Base-by-base conservation (phyloP, 345 rosid species). In the Jatropha curcas region DNA sequence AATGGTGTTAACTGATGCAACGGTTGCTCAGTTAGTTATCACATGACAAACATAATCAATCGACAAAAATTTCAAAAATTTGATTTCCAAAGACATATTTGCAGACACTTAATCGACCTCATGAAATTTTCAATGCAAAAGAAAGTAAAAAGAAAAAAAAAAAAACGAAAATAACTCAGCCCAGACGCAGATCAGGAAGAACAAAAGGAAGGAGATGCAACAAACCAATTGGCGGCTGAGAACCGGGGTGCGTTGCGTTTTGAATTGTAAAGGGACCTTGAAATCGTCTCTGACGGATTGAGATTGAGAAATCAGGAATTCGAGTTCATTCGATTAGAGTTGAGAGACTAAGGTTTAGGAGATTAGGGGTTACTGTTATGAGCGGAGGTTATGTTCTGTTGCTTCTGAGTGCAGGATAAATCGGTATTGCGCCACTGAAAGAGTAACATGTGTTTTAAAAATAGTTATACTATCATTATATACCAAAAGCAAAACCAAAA, bases 211-310 rank as follows among this genome's bases (percentile, higher is more conserved):
- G 5, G 4, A 74, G 24, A 45, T 34, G 24, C 25, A 16, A 27
- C 69, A 39, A 46, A 74, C 77, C 77, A 27, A 60, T 48, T 24
- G 66, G 45, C 27, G 77, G 65, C 17, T 30, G 68, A 61, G 65
- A 33, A 19, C 4, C 25, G 2, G 5, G 28, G 52, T 16, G 34
- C 57, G 50, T 11, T 14, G 58, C 3, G 37, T 12, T 28, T 17
- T 30, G 64, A 65, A 41, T 50, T 43, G 53, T 31, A 65, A 5
- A 11, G 63, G 63, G 19, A 56, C 11, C 14, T 28, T 37, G 30
- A 64, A 43, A 52, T 27, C 33, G 31, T 53, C 7, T 10, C 22
- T 12, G 28, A n/a, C 28, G 58, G 1, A 22, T 25, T 27, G 56
- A 12, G 71, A 9, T 10, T 7, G 34, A 20, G 55, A 45, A 28